phyloP scores from a whole-genome alignment of 2,329 filamentous ascomycete genomes.

The Cytospora paraplurivora region DNA sequence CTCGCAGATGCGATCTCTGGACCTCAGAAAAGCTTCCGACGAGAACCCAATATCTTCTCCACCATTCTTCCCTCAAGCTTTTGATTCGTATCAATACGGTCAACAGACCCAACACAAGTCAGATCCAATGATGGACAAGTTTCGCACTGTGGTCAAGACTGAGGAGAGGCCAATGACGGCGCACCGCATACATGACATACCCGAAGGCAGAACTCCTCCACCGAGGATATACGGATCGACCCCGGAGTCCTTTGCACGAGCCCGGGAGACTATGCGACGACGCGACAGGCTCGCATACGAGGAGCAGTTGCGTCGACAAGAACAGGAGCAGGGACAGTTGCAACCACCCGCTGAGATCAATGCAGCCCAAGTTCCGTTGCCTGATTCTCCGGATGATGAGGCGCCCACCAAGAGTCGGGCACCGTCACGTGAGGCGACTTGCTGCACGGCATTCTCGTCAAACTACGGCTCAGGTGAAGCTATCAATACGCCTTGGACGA shows the following conservation, averaged over 20 bases:
- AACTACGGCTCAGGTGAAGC: slow-evolving; percentile 54
- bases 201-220: slow-evolving; percentile 41
- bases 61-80: slow-evolving; percentile 42
- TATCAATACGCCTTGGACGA: slow-evolving; percentile 55
- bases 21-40: slow-evolving; percentile 38
- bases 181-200: slow-evolving; percentile 45
- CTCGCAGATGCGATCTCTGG: slow-evolving; percentile 50
- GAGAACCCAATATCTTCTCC: slow-evolving; percentile 41
- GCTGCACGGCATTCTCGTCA: slow-evolving; percentile 51
- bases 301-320: slow-evolving; percentile 36
- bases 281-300: slow-evolving; percentile 40
- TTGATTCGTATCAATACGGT: slow-evolving; percentile 46
- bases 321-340: slow-evolving; percentile 29
- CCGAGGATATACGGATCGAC: slow-evolving; percentile 42
- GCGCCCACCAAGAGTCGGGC: slow-evolving; percentile 38
- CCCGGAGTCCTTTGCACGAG: slow-evolving; percentile 43
- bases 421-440: slow-evolving; percentile 45
- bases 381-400: slow-evolving; percentile 51
- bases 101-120: slow-evolving; percentile 43
- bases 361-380: slow-evolving; percentile 42
- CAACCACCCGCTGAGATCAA: slow-evolving; percentile 33
- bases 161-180: slow-evolving; percentile 53
- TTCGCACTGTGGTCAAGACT: slow-evolving; percentile 39
- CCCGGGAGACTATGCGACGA: slow-evolving; percentile 39
- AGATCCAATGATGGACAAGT: slow-evolving; percentile 46